Conservation (phyloP, 1,139 yeast species). For the Kazachstania sp. region DNA sequence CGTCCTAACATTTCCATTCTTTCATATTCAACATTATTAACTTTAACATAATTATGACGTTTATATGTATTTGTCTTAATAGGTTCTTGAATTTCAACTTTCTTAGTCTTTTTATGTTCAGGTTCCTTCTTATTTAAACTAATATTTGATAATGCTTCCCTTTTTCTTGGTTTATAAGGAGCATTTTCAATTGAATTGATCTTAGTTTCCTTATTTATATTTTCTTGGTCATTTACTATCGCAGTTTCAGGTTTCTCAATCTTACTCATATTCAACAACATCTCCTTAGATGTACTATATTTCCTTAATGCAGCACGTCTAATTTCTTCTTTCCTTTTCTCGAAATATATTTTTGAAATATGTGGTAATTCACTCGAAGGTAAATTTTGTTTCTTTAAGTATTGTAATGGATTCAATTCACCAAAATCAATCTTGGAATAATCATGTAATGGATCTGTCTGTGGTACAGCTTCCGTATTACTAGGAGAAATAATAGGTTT, state of each 20-base stretch:
- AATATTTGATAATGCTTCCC: constrained; percentile 26
- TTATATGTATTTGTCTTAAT: constrained; percentile 5
- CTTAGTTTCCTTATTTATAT: background rate
- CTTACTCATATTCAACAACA: background rate
- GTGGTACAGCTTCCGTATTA: background rate
- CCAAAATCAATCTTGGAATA: constrained; percentile 29
- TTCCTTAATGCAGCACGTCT: constrained; percentile 26
- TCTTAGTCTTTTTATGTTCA: constrained; percentile 7
- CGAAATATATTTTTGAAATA: constrained; percentile 32
- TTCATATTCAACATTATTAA: constrained; percentile 62
- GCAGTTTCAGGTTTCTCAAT: background rate
- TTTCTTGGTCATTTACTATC: background rate
- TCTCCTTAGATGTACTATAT: constrained; percentile 6
- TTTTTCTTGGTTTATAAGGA: constrained; percentile 5
- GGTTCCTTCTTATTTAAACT: constrained; percentile 21
- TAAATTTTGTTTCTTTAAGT: constrained; percentile 30
- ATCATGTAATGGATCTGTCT: constrained; percentile 5
- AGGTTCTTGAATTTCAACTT: constrained; percentile 26
- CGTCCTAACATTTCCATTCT: constrained; percentile 73
- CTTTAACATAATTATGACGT: constrained; percentile 26
- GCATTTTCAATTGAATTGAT: background rate
- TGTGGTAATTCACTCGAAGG: constrained; percentile 33
- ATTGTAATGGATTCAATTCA: constrained; percentile 34
- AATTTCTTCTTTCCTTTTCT: constrained; percentile 31
- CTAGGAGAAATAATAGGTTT: background rate